Evolutionary conservation across 495 filamentous ascomycete genomes (phyloP).

Genomic region (Halenospora varia): DNA sequence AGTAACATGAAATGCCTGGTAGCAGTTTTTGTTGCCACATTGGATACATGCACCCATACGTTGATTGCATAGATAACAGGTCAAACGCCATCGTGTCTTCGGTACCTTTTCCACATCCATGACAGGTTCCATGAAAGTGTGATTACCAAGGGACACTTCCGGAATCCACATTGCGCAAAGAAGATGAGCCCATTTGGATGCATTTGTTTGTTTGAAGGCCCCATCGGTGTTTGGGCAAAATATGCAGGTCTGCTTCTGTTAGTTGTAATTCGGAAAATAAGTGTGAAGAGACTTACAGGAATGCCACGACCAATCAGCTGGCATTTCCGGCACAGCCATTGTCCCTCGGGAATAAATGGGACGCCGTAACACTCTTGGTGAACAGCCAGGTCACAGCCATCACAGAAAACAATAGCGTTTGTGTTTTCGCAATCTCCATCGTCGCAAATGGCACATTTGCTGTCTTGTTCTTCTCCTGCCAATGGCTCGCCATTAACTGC

Average conservation of each 20-base stretch:
- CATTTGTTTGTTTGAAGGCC: slow-evolving; percentile 96
- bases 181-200: slow-evolving; percentile 92
- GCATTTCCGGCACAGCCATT: slow-evolving; percentile 98
- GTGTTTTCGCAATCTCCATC: slow-evolving; percentile 98
- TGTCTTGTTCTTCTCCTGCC: slow-evolving; percentile 91
- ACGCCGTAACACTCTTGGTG: slow-evolving; percentile 99
- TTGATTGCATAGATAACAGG: slow-evolving; percentile 96
- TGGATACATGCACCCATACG: slow-evolving; percentile 98
- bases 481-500: slow-evolving; percentile 87
- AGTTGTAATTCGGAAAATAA: slow-evolving; percentile 10
- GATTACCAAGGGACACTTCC: slow-evolving; percentile 92
- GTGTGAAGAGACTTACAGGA: slow-evolving; percentile 53
- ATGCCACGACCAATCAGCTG: slow-evolving; percentile 88
- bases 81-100: slow-evolving; percentile 85
- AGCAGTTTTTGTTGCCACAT: slow-evolving; percentile 96
- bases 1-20: slow-evolving; percentile 96
- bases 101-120: slow-evolving; percentile 97
- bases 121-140: slow-evolving; percentile 96
- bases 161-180: slow-evolving; percentile 98
- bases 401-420: slow-evolving; percentile 99
- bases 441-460: slow-evolving; percentile 95
- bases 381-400: slow-evolving; percentile 95
- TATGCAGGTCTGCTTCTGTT: slow-evolving; percentile 67
- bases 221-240: slow-evolving; percentile 98
- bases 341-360: slow-evolving; percentile 96